Evolutionary conservation across 1,284 basidiomycete genomes (phyloP).

Genomic region (Pseudomicrostroma phylloplanum): DNA sequence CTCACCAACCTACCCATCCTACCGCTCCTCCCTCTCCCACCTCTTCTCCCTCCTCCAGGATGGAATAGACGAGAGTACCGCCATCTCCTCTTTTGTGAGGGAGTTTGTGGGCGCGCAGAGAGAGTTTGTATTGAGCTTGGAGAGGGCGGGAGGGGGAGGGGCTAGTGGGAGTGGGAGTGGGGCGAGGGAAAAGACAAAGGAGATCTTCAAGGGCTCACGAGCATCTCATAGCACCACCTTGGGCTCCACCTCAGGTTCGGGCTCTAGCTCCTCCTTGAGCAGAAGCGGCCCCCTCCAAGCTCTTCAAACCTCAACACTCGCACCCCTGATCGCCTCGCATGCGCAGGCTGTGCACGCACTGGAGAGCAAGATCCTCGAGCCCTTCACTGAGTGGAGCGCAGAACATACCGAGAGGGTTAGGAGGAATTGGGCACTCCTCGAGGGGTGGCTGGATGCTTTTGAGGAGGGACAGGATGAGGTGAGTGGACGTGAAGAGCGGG

Average conservation of each 20-base stretch:
- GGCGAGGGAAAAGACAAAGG: constrained; percentile 16
- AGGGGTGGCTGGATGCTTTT: constrained; percentile 28
- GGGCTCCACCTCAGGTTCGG: too few relatives aligned
- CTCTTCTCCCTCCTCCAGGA: constrained; percentile 41
- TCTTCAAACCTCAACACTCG: constrained; percentile 15
- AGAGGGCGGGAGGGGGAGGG: too few relatives aligned
- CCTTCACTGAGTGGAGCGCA: constrained; percentile 40
- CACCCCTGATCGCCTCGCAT: constrained; percentile 28
- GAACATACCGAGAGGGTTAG: constrained; percentile 33
- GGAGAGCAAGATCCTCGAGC: constrained; percentile 31
- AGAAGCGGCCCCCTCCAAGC: background rate
- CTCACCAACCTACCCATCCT: constrained; percentile 30
- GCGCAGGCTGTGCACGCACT: constrained; percentile 29
- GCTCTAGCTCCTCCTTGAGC: too few relatives aligned
- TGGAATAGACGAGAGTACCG: constrained; percentile 43
- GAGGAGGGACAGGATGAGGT: constrained; percentile 35
- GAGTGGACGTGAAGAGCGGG: background rate
- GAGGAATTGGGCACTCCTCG: constrained; percentile 40
- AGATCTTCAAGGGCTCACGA: constrained; percentile 13
- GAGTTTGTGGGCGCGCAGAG: constrained; percentile 24
- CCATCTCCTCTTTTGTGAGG: constrained; percentile 36
- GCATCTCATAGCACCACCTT: too few relatives aligned
- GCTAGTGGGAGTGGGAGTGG: too few relatives aligned
- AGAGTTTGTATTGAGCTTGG: background rate
- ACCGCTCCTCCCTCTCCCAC: constrained; percentile 32